A percentile compares a stretch with the other conserved stretches of the same genome.
Conservation (phyloP, 2,329 filamentous ascomycete species). For the Aspergillus sp. region DNA sequence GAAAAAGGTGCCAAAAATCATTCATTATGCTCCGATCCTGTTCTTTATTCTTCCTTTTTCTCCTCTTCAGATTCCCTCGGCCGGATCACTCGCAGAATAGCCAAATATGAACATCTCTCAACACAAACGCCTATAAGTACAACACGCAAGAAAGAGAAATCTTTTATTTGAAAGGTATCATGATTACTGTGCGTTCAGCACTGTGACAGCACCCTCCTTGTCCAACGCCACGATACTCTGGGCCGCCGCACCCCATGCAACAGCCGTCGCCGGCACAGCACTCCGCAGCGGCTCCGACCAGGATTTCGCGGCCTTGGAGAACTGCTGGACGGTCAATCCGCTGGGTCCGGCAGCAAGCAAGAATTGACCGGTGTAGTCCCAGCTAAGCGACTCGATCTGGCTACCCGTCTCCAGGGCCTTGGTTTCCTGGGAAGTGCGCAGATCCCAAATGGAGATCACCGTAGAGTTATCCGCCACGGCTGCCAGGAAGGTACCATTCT, state of each 20-base stretch:
- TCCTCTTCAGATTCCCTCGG: not conserved
- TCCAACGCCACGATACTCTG: slow-evolving; percentile 73
- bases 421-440: slow-evolving; percentile 77
- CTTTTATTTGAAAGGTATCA: slow-evolving; percentile 21
- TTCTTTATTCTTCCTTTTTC: slow-evolving; percentile 2
- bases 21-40: not conserved
- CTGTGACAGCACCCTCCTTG: slow-evolving; percentile 69
- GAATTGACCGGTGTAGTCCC: slow-evolving; percentile 96
- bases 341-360: slow-evolving; percentile 76
- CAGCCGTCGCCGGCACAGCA: slow-evolving; percentile 67
- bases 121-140: slow-evolving; percentile 22
- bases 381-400: slow-evolving; percentile 71
- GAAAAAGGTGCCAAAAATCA: not conserved
- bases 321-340: slow-evolving; percentile 84
- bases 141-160: slow-evolving; percentile 12
- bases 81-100: not conserved
- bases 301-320: slow-evolving; percentile 77
- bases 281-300: slow-evolving; percentile 85
- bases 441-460: slow-evolving; percentile 81
- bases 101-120: slow-evolving; percentile 6
- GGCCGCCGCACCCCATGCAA: slow-evolving; percentile 75
- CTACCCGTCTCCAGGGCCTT: slow-evolving; percentile 85
- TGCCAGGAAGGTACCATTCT: slow-evolving; percentile 96
- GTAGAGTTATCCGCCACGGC: slow-evolving; percentile 74
- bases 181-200: slow-evolving; percentile 59